Evolutionary conservation across 371 early-diverging fungal genomes (phyloP).

Genomic region (Actinomortierella wolfii): DNA sequence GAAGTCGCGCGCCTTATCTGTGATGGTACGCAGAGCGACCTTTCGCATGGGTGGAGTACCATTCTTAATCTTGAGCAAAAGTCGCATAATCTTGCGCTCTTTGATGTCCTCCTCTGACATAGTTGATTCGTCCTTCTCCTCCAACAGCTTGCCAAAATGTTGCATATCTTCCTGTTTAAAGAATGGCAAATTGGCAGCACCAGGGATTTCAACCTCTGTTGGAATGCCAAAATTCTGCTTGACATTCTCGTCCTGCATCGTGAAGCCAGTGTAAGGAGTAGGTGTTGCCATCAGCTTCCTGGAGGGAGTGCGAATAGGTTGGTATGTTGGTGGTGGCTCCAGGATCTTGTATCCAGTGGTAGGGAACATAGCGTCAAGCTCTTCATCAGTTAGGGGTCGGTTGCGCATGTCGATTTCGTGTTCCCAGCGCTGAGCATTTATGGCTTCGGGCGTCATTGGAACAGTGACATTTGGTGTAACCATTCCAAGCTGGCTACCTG

Average conservation of each 20-base stretch:
- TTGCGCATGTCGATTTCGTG: slow-evolving; percentile 89
- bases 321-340: slow-evolving; percentile 88
- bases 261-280: slow-evolving; percentile 84
- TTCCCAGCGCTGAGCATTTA: slow-evolving; percentile 78
- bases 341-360: slow-evolving; percentile 89
- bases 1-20: slow-evolving; percentile 95
- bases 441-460: slow-evolving; percentile 85
- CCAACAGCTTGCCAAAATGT: slow-evolving; percentile 92
- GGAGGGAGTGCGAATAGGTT: slow-evolving; percentile 94
- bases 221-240: slow-evolving; percentile 72
- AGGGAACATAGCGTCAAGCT: slow-evolving; percentile 93
- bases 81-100: slow-evolving; percentile 95
- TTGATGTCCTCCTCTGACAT: slow-evolving; percentile 89
- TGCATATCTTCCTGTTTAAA: slow-evolving; percentile 98
- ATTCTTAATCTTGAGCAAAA: slow-evolving; percentile 96
- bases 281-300: slow-evolving; percentile 96
- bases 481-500: slow-evolving; percentile 70
- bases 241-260: slow-evolving; percentile 77
- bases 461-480: slow-evolving; percentile 76
- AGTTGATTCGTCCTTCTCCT: slow-evolving; percentile 83
- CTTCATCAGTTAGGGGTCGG: slow-evolving; percentile 86
- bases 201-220: slow-evolving; percentile 90
- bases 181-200: slow-evolving; percentile 88
- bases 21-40: slow-evolving; percentile 89
- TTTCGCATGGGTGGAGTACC: slow-evolving; percentile 96